Conservation (phyloP, 306 rosid species). For the Prinsepia uniflora region DNA sequence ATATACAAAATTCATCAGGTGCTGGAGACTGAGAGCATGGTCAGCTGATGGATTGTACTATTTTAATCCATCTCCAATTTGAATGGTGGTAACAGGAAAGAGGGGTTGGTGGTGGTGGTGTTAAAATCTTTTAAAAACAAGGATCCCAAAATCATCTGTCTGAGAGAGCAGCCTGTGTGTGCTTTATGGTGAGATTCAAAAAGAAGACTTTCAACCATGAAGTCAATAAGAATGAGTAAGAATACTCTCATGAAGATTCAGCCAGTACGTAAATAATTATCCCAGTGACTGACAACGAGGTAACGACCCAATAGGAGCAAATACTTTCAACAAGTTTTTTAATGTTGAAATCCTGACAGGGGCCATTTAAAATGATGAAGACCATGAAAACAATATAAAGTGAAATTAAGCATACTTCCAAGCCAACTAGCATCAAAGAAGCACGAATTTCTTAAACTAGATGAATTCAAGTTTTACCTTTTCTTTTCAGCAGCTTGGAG, state of each 20-base stretch:
- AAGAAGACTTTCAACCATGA: neutral
- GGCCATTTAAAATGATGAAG: slow-evolving; percentile 1
- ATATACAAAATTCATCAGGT: neutral
- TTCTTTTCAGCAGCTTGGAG: slow-evolving; percentile 91
- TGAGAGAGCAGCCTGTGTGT: neutral
- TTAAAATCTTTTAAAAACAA: neutral
- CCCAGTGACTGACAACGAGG: too few relatives aligned
- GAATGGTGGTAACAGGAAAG: neutral
- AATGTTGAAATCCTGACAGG: neutral
- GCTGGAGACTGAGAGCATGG: neutral
- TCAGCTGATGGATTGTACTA: neutral
- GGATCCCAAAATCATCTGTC: neutral
- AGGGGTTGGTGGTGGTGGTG: neutral
- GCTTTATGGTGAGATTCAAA: neutral
- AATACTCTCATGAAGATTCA: too few relatives aligned
- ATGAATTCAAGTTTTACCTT: slow-evolving; percentile 39
- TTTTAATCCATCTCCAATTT: neutral
- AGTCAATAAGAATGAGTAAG: too few relatives aligned
- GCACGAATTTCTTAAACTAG: neutral
- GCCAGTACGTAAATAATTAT: too few relatives aligned
- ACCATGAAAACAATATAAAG: neutral
- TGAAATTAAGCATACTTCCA: neutral
- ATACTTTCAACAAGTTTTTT: neutral
- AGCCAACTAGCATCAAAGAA: neutral
- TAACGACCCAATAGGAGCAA: neutral